Evolutionary conservation across 2,329 filamentous ascomycete species (phyloP), one percentile per base, ranked within the genome.

Genomic region (Fusarium falciforme): DNA sequence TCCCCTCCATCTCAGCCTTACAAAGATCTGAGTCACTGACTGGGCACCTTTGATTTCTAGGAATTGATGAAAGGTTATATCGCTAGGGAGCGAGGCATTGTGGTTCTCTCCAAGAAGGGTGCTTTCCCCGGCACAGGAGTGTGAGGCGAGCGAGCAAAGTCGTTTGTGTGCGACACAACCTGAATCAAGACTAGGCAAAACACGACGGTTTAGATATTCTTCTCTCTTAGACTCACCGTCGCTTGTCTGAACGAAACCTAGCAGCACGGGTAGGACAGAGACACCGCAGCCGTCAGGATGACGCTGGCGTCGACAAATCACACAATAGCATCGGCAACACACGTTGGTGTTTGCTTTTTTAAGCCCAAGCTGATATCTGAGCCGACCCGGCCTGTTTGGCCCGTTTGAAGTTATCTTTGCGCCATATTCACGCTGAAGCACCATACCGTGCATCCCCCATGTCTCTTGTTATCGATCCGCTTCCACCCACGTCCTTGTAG

Each of bases 1-100:
- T 40, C 68, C 65, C 61, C 68, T 74, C 61, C 68, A 68, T 60
- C 49, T 71, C 72, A 76, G 72, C 73, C 73, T 71, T 71, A 74
- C 55, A 63, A 76, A 72, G 36, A 78, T 66, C 75, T 81, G 78
- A 82, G 68, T 83, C 77, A 82, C 81, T 83, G 71, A 83, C 66
- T 25, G 67, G 29, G 58, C 9, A 47, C 54, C n/a, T 35, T 71
- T 67, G 25, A 52, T 67, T 47, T 64, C 29, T 70, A 98, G 94
- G 93, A 93, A 68, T 87, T 96, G 27, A 98, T 99, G 94, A 99
- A 98, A 84, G 96, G 97, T 44, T 99, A 99, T 83, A 99, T 99
- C 76, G 93, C 96, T 35, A 93, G 96, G 64, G 95, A 98, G 76
- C 91, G 93, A 76, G 93, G 93, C 36, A 95, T 95, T 76, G 93